Base-by-base conservation (phyloP, 805 yeast species). In the Cyberlindnera mrakii region DNA sequence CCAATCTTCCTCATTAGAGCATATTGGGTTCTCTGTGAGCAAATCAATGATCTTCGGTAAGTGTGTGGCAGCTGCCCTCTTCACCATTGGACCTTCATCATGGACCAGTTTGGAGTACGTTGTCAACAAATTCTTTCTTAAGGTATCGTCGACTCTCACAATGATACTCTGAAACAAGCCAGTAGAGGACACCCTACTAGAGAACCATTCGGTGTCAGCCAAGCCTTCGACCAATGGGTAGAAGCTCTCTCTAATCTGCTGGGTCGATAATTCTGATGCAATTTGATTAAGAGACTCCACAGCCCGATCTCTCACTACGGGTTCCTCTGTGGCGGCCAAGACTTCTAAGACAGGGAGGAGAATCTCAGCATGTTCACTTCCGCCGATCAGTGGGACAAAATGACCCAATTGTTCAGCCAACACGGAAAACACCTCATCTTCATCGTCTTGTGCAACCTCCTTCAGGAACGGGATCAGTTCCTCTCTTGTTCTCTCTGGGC, bases 51-150 rank as follows among this genome's bases (percentile, higher is more conserved):
- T 67, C 31, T 64, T 69, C 3, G 99, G 96, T 52, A 93, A 74
- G 57, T 84, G 78, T 34, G 78, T 78, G 6, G 96, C 98, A 14
- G 97, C 95, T 9, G 96, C 85, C 60, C 97, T 82, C 65, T 96
- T 81, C 17, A 93, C 98, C 96, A 93, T 89, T 48, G 99, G 99
- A 16, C 96, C 86, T 46, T 93, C 99, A 63, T 93, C 98, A 50
- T 75, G 77, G 39, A 85, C 77, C 52, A 93, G 71, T 52, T 80
- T 84, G 46, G 77, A 70, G 63, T 82, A 91, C 35, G 82, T 65
- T 33, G 74, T 71, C 49, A 89, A 71, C 46, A 93, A 69, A 39
- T 79, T 81, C 35, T 72, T 73, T 61, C 91, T 72, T 34, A 71
- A 63, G 3, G 65, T 61, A 15, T 76, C 68, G 48, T 76, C 73